Evolutionary conservation across 2,329 filamentous ascomycete species (phyloP).

Genomic region (Botrytis hyacinthi): DNA sequence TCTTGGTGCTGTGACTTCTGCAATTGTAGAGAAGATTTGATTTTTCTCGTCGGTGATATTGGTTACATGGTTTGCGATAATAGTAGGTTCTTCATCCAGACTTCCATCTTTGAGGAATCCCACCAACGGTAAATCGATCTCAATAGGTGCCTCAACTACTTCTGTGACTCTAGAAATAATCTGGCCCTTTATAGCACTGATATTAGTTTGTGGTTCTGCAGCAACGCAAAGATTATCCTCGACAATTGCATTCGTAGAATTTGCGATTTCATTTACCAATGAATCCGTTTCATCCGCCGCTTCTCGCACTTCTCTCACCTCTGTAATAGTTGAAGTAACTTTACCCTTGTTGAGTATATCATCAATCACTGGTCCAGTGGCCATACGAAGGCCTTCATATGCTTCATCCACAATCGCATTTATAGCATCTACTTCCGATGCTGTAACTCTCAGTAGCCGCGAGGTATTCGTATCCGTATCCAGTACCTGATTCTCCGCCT

Average conservation of each 20-base stretch:
- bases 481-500: too few relatives aligned
- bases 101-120: not conserved
- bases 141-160: not conserved
- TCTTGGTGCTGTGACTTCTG: not conserved
- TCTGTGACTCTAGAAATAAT: not conserved
- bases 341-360: not conserved
- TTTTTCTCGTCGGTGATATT: not conserved
- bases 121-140: not conserved
- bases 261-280: not conserved
- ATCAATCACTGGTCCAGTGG: not conserved
- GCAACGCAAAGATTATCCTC: not conserved
- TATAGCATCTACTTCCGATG: not conserved
- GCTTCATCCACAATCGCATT: constrained; percentile 10
- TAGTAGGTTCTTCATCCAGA: not conserved
- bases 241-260: not conserved
- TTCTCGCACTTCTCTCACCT: not conserved
- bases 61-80: not conserved
- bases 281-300: not conserved
- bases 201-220: not conserved
- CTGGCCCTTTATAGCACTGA: not conserved
- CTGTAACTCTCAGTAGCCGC: not conserved
- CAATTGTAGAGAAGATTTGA: not conserved
- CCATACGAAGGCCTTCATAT: not conserved
- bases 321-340: not conserved
- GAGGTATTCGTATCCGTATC: too few relatives aligned